Percentiles rank a stretch among this genome's conserved stretches.
Evolutionary conservation across 257 asterid species (phyloP).

Genomic region (Plantago elongata): DNA sequence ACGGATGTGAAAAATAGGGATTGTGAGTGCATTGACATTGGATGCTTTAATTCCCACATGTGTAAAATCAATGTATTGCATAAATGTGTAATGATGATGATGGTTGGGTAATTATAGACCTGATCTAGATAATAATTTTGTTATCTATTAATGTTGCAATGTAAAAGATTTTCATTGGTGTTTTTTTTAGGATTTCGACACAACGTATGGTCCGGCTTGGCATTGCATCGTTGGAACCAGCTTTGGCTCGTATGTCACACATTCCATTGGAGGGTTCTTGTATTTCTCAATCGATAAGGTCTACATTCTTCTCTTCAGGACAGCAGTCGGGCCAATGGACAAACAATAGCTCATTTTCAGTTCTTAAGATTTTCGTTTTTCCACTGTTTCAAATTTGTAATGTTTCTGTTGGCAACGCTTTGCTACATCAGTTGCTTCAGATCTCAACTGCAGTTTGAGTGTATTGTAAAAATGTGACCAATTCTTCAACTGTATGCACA

Average conservation of each 20-base stretch:
- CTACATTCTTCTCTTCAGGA: constrained; percentile 77
- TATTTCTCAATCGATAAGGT: constrained; percentile 84
- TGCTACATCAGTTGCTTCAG: not conserved
- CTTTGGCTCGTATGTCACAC: constrained; percentile 86
- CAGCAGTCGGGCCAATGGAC: constrained; percentile 67
- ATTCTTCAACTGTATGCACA: not conserved
- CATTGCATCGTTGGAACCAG: constrained; percentile 86
- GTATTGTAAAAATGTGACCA: not conserved
- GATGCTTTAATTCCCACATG: too few species aligned
- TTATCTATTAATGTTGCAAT: too few species aligned
- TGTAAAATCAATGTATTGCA: too few species aligned
- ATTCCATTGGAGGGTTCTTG: constrained; percentile 76
- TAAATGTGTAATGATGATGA: too few species aligned
- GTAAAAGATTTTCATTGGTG: not conserved
- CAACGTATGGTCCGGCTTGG: constrained; percentile 86
- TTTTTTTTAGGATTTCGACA: constrained; percentile 63
- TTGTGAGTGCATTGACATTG: too few species aligned
- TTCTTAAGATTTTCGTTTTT: constrained; percentile 6
- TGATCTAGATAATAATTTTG: too few species aligned
- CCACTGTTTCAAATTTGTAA: constrained; percentile 3
- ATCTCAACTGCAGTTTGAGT: not conserved
- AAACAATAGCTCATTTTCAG: constrained; percentile 19
- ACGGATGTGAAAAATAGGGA: too few species aligned
- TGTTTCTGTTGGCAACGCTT: not conserved
- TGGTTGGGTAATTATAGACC: too few species aligned